A percentile compares a stretch with the other conserved stretches of the same genome.
Evolutionary conservation across 306 rosid genomes (phyloP).

Genomic region (Prosopis cineraria): DNA sequence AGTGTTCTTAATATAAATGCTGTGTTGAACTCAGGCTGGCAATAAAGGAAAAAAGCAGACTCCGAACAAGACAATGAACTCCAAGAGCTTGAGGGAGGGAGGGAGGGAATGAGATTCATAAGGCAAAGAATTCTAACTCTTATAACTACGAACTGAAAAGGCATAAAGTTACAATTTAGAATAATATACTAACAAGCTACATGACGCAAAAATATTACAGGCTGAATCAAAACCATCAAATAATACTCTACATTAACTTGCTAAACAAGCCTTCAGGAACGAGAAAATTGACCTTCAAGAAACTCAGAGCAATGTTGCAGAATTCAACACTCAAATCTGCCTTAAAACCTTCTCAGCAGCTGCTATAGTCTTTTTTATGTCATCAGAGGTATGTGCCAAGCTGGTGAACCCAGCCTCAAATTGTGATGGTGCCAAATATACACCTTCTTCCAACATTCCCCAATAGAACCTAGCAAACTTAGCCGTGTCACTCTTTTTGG

Average conservation of each 20-base stretch:
- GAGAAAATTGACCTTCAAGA: not conserved
- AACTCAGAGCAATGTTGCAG: conserved; percentile 27
- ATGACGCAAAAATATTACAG: conserved; percentile 31
- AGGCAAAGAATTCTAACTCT: conserved; percentile 17
- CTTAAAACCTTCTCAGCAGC: conserved; percentile 89
- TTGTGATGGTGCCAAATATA: conserved; percentile 93
- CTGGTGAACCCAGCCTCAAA: conserved; percentile 98
- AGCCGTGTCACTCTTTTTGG: conserved; percentile 77
- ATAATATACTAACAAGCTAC: conserved; percentile 27
- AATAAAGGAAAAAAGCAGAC: not conserved
- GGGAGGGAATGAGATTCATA: not conserved
- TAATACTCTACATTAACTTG: conserved; percentile 33
- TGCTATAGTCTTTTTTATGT: conserved; percentile 82
- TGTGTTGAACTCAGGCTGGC: no score
- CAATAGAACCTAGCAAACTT: conserved; percentile 81
- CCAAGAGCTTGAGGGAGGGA: no score
- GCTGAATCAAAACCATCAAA: conserved; percentile 19
- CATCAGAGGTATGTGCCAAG: conserved; percentile 83
- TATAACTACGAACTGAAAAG: conserved; percentile 17
- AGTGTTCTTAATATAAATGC: not conserved
- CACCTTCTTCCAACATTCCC: conserved; percentile 95
- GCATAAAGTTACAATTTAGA: not conserved
- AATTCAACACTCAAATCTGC: conserved; percentile 54
- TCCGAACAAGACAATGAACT: no score
- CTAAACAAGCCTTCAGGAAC: conserved; percentile 28